Evolutionary conservation across 179 eudicot genomes (phyloP), one percentile per base, ranked within the genome.

Genomic region (Vitellaria paradoxa): DNA sequence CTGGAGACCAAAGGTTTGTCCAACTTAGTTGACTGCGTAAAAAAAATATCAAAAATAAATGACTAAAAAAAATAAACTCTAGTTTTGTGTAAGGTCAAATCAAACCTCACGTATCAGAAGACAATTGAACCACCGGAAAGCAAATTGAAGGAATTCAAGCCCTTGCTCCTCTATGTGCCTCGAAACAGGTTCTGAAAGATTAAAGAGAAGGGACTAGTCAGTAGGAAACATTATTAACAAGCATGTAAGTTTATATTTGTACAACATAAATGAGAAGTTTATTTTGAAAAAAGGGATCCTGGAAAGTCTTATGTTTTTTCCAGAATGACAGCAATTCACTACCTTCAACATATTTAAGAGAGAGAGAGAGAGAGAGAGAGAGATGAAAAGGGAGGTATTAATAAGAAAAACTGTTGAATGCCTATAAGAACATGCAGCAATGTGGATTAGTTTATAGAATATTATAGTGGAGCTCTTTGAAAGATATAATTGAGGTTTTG

Each of bases 71-170:
- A 70, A 21, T 37, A 42, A 6, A 26, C 37, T 30, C 1, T 30
- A 30, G 37, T 30, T 30, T 30, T 30, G 13, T 47, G 7, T 14
- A 74, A 15, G 45, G 18, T 12, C 65, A 73, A 72, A 68, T 73
- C 89, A 62, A 73, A 95, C 99, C 99, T 95, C 99, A 9, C 97
- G 93, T 84, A 95, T 95, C 60, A 93, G 89, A 80, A 95, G 99
- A 87, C 99, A 95, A 82, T 95, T 95, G 87, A 95, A 91, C 99
- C 99, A 95, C 79, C 99, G 96, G 80, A 95, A 93, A 73, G 99
- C 97, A 87, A 95, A 95, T 75, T 95, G 99, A 79, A 93, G 99
- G 76, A 91, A 95, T 70, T 95, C 99, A 57, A 95, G 98, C 75
- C 98, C 99, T 12, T 95, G 95, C 77, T 93, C 97, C 79, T 93